These are phyloP conservation scores for Crithidia acanthocephali DNA, from an alignment of 208 protist species.

Conservation along the genomic window DNA sequence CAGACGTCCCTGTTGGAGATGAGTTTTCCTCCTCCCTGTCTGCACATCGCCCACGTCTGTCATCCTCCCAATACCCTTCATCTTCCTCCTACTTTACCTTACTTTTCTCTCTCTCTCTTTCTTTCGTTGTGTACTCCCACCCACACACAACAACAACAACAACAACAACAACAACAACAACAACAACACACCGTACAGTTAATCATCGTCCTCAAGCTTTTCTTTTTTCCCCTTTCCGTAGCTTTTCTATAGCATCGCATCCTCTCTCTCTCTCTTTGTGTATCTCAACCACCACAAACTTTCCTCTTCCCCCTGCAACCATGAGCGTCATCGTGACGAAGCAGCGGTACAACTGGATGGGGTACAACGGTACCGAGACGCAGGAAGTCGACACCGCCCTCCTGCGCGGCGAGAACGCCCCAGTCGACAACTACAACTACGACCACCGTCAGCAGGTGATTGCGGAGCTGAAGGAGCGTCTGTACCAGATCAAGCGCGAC, in stretches of 20 bases:
- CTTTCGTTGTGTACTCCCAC: too few species aligned
- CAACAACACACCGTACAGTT: background rate
- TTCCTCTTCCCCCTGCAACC: background rate
- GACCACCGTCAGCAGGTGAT: constrained; percentile 62
- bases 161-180: background rate
- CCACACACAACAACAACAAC: too few species aligned
- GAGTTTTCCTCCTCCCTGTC: too few species aligned
- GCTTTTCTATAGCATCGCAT: background rate
- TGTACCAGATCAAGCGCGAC: constrained; percentile 79
- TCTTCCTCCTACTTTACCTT: too few species aligned
- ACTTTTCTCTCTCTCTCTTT: too few species aligned
- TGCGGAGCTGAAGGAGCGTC: constrained; percentile 60
- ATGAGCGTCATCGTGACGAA: constrained; percentile 58
- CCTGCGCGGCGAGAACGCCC: constrained; percentile 34
- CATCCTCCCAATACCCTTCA: too few species aligned
- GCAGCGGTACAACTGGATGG: constrained; percentile 91
- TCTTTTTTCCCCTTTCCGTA: background rate
- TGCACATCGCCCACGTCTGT: too few species aligned
- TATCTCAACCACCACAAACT: background rate
- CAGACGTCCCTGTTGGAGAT: too few species aligned
- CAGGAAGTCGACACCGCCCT: constrained; percentile 49
- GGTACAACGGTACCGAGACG: constrained; percentile 78
- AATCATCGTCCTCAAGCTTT: background rate
- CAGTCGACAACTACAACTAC: constrained; percentile 64
- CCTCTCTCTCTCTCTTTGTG: background rate